phyloP scores from a whole-genome alignment of 2,329 filamentous ascomycete genomes.

The Fusarium metavorans region DNA sequence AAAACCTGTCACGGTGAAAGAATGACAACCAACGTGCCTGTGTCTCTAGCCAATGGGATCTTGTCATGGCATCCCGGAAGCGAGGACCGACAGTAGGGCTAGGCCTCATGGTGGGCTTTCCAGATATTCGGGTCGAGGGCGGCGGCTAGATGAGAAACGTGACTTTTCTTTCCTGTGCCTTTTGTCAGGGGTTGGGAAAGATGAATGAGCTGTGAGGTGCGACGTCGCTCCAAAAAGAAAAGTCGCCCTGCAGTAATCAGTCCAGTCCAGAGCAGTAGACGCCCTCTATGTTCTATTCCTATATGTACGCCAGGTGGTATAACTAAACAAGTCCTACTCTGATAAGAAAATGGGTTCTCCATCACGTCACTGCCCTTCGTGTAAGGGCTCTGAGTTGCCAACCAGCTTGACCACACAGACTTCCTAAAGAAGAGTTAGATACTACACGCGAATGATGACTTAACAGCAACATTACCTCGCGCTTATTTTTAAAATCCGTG shows the following conservation, averaged over 20 bases:
- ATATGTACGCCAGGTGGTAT: not conserved
- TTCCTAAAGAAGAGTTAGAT: not conserved
- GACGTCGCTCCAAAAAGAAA: no score
- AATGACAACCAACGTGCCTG: not conserved
- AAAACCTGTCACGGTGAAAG: not conserved
- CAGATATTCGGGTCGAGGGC: not conserved
- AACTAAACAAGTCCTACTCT: not conserved
- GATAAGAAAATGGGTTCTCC: no score
- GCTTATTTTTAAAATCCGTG: conserved; percentile 56
- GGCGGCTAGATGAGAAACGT: not conserved
- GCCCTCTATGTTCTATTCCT: not conserved
- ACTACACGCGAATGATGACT: no score
- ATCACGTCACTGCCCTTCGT: not conserved
- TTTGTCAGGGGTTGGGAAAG: not conserved
- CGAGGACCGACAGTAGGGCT: not conserved
- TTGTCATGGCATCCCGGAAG: not conserved
- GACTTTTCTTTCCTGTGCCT: not conserved
- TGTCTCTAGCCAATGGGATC: not conserved
- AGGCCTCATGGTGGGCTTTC: not conserved
- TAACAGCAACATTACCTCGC: conserved; percentile 2
- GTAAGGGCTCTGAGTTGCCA: not conserved
- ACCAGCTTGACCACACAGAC: not conserved
- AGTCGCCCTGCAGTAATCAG: not conserved
- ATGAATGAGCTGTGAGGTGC: no score
- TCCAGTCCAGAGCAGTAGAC: not conserved